Evolutionary conservation across 106 monocot species (phyloP).

Genomic region (Allium cepa): DNA sequence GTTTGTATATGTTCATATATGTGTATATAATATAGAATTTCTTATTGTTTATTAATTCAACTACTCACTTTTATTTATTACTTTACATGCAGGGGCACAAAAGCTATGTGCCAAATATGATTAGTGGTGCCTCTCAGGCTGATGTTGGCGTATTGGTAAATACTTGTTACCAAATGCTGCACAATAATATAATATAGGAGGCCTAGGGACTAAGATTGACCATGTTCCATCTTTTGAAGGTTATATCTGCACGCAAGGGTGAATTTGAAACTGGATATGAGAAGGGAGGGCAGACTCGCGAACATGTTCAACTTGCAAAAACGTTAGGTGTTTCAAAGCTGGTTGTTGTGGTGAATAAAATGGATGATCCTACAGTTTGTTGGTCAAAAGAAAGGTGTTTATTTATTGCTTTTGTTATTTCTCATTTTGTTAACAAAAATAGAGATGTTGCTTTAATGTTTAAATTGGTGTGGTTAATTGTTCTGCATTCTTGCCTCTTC

Average conservation of each 20-base stretch:
- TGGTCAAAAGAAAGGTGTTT: conserved; percentile 92
- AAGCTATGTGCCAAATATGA: conserved; percentile 99
- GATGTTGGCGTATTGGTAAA: conserved; percentile 92
- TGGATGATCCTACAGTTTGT: conserved; percentile 91
- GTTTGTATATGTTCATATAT: not conserved
- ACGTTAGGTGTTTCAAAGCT: conserved; percentile 95
- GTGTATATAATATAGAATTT: not conserved
- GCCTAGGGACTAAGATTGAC: too few relatives aligned
- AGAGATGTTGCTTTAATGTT: not conserved
- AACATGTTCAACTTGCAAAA: conserved; percentile 96
- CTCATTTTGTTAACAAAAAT: not conserved
- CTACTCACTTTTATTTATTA: not conserved
- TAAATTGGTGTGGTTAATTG: not conserved
- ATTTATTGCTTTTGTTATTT: not conserved
- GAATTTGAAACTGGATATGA: conserved; percentile 99
- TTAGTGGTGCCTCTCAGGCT: conserved; percentile 99
- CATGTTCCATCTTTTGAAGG: conserved; percentile 25
- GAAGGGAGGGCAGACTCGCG: conserved; percentile 91
- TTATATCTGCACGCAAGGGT: conserved; percentile 98
- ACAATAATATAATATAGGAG: too few relatives aligned
- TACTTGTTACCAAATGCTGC: not conserved
- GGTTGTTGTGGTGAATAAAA: conserved; percentile 91
- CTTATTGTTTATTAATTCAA: too few relatives aligned
- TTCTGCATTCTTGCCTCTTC: not conserved
- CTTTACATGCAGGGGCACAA: conserved; percentile 70